A percentile compares a stretch with the other conserved stretches of the same genome.
These are phyloP conservation scores for Przewalskia tangutica DNA, from an alignment of 257 asterid genomes.

Conservation along the genomic window DNA sequence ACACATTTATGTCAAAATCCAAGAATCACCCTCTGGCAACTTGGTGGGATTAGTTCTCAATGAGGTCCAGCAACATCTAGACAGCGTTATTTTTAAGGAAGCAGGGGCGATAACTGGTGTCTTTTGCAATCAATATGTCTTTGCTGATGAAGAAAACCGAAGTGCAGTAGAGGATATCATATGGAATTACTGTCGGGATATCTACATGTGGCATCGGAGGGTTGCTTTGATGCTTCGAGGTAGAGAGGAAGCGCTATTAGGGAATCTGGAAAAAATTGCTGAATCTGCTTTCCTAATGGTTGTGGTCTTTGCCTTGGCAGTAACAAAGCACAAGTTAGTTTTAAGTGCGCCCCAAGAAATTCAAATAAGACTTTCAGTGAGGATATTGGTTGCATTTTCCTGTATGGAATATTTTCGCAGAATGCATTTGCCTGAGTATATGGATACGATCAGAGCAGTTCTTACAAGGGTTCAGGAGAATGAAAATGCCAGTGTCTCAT, in stretches of 20 bases:
- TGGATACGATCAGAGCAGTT: conserved; percentile 86
- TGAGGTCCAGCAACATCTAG: conserved; percentile 46
- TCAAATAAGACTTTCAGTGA: conserved; percentile 46
- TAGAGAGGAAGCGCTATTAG: conserved; percentile 31
- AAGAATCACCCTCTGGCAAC: conserved; percentile 27
- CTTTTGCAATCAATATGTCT: conserved; percentile 67
- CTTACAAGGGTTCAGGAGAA: conserved; percentile 74
- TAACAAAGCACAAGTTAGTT: conserved; percentile 58
- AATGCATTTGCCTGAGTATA: conserved; percentile 83
- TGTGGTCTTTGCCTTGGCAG: conserved; percentile 76
- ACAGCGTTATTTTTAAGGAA: conserved; percentile 57
- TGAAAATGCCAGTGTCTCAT: conserved; percentile 61
- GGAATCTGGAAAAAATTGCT: conserved; percentile 67
- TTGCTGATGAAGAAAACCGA: conserved; percentile 50
- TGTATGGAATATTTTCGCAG: conserved; percentile 93
- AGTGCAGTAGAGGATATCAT: conserved; percentile 52
- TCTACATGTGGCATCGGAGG: conserved; percentile 64
- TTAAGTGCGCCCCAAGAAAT: conserved; percentile 28
- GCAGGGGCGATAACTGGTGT: conserved; percentile 79
- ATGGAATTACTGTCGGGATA: conserved; percentile 64
- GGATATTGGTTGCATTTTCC: conserved; percentile 70
- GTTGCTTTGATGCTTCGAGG: conserved; percentile 42
- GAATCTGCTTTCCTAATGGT: conserved; percentile 95
- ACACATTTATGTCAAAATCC: conserved; percentile 34
- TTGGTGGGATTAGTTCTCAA: conserved; percentile 17